phyloP scores from a whole-genome alignment of 2,329 filamentous ascomycete species.

The Parascedosporium putredinis region DNA sequence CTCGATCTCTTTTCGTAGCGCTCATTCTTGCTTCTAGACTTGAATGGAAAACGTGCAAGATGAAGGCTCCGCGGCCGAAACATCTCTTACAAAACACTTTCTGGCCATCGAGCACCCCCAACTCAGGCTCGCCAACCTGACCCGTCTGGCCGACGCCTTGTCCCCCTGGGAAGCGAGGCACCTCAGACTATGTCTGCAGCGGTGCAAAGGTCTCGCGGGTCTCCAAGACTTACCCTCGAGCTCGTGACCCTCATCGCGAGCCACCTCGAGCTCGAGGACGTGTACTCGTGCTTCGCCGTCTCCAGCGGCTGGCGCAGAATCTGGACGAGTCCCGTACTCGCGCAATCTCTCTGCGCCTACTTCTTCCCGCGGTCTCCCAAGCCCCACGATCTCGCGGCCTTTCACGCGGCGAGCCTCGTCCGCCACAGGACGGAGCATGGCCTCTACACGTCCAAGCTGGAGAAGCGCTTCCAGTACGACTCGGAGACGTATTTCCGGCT shows the following conservation, averaged over 20 bases:
- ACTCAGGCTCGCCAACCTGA: conserved; percentile 12
- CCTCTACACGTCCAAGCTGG: not conserved
- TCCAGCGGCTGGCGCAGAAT: conserved; percentile 16
- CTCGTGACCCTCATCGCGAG: conserved; percentile 16
- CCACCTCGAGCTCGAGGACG: conserved; percentile 17
- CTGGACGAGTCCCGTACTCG: conserved; percentile 14
- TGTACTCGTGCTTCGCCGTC: conserved; percentile 16
- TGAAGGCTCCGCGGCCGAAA: not conserved
- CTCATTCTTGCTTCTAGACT: not conserved
- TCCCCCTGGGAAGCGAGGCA: conserved; percentile 19
- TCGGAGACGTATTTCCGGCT: not conserved
- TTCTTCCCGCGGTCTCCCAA: not conserved
- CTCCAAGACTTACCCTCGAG: conserved; percentile 17
- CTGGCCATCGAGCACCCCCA: not conserved
- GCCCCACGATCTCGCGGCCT: not conserved
- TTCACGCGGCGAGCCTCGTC: not conserved
- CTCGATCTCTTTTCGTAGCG: not conserved
- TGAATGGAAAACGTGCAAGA: not conserved
- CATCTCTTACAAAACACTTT: not conserved
- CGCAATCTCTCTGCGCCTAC: not conserved
- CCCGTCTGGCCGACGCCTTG: conserved; percentile 16
- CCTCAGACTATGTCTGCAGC: conserved; percentile 14
- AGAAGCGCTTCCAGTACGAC: not conserved
- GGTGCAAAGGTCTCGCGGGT: conserved; percentile 11
- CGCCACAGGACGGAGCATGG: not conserved